These are phyloP conservation scores for Cyberlindnera suaveolens DNA, from an alignment of 805 yeast genomes.

Conservation along the genomic window DNA sequence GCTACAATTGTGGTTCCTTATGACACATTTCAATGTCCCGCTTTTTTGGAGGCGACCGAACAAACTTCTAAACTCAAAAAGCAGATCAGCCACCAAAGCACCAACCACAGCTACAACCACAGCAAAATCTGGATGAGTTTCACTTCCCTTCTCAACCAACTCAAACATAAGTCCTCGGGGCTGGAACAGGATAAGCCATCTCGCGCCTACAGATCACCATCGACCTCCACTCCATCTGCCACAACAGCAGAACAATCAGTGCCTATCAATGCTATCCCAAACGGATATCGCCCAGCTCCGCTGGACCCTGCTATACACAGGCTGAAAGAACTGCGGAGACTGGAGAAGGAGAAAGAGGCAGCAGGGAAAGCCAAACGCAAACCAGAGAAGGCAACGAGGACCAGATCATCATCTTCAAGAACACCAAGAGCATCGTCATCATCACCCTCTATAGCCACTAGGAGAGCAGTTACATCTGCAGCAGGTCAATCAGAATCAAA, in stretches of 20 bases:
- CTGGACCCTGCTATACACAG: constrained; percentile 69
- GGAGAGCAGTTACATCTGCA: constrained; percentile 1
- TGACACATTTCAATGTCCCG: too few relatives aligned
- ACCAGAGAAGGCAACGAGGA: not conserved
- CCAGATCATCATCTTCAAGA: not conserved
- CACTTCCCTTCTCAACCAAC: constrained; percentile 14
- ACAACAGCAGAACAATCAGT: not conserved
- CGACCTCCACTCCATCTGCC: too few relatives aligned
- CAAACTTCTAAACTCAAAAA: too few relatives aligned
- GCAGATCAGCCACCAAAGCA: too few relatives aligned
- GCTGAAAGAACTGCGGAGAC: constrained; percentile 58
- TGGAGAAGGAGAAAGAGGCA: constrained; percentile 38
- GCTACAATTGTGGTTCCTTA: too few relatives aligned
- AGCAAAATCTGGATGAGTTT: constrained; percentile 11
- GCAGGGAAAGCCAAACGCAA: constrained; percentile 2
- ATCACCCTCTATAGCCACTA: not conserved
- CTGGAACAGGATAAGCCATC: not conserved
- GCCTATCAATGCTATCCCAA: constrained; percentile 6
- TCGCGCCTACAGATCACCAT: too few relatives aligned
- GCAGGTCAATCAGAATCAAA: constrained; percentile 1
- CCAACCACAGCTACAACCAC: too few relatives aligned
- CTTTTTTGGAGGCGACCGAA: too few relatives aligned
- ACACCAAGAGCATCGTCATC: not conserved
- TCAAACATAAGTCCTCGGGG: constrained; percentile 12
- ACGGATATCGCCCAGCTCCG: constrained; percentile 17